Evolutionary conservation across 1,284 basidiomycete species (phyloP), one percentile per base, ranked within the genome.

Genomic region (Ustilago vetiveriae): DNA sequence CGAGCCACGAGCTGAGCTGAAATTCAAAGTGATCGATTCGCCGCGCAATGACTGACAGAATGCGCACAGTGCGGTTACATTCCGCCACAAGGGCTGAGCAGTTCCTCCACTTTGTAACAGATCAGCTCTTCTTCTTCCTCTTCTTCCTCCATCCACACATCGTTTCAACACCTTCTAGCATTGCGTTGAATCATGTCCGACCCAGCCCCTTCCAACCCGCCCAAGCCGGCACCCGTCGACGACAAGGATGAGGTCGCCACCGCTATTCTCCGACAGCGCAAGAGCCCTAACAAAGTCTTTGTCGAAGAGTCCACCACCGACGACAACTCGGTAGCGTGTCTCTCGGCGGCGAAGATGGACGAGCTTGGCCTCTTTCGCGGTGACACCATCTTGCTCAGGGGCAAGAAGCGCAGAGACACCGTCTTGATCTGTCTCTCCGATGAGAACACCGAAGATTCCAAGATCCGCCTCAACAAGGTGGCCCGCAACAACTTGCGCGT

Each of bases 291-390:
- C 59, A 69, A 75, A 6, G 62, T 81, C 14, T 82, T 81, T 32
- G 79, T 82, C n/a, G 81, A 82, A 21, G 81, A 82, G 57, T 63
- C 81, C 14, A 81, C 77, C 22, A 80, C 80, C 6, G 81, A 82
- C 46, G 81, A 82, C 60, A 82, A 82, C 72, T 83, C 82, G 88
- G 94, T 97, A 71, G 94, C 94, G 44, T 94, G 92, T 36, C 86
- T 98, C 39, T 92, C 95, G 85, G 93, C 95, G 47, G 90, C 89
- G 35, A 98, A 96, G 44, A 98, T 98, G 95, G 96, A 98, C 84
- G 85, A 87, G 19, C 88, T 99, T 42, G 89, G 90, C 58, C 88
- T 99, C 48, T 99, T 98, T 88, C 89, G 93, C 57, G 94, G 94
- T 42, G 94, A 97, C 82, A 95, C 79, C 7, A 55, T 78, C n/a